Evolutionary conservation across 2,329 filamentous ascomycete species (phyloP).

Genomic region (Trichothecium roseum): DNA sequence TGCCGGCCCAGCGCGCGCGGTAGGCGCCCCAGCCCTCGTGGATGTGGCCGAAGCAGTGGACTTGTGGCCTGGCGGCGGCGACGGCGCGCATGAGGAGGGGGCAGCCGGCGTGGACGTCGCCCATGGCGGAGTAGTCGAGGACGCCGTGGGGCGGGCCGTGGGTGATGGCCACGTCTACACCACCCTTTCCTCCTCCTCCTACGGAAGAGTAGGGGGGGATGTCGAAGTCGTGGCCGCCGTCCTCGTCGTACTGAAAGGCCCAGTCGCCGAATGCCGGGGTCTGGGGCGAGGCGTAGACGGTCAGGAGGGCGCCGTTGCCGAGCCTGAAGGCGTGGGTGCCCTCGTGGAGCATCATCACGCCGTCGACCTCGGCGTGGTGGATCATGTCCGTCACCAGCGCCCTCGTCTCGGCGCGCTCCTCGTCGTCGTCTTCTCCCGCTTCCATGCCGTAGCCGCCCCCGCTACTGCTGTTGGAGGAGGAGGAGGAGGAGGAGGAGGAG

Average conservation of each 20-base stretch:
- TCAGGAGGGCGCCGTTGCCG: slow-evolving; percentile 36
- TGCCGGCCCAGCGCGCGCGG: slow-evolving; percentile 36
- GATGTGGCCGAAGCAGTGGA: slow-evolving; percentile 51
- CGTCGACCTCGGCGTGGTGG: slow-evolving; percentile 19
- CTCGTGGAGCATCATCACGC: slow-evolving; percentile 36
- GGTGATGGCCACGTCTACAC: slow-evolving; percentile 38
- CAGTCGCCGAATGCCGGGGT: slow-evolving; percentile 35
- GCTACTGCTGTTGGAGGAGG: too few relatives aligned
- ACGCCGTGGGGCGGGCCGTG: slow-evolving; percentile 44
- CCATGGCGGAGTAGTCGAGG: slow-evolving; percentile 28
- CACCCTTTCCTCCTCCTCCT: too few relatives aligned
- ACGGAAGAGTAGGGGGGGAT: too few relatives aligned
- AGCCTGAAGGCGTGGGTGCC: slow-evolving; percentile 37
- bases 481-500: too few relatives aligned
- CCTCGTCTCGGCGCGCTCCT: slow-evolving; percentile 10
- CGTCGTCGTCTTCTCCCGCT: slow-evolving; percentile 13
- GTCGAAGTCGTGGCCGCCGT: slow-evolving; percentile 24
- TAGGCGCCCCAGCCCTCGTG: slow-evolving; percentile 49
- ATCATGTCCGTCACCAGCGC: slow-evolving; percentile 22
- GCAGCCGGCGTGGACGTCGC: slow-evolving; percentile 28
- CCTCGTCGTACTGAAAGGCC: slow-evolving; percentile 36
- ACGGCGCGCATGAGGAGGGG: slow-evolving; percentile 34
- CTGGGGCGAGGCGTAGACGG: slow-evolving; percentile 41
- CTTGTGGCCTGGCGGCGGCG: slow-evolving; percentile 25
- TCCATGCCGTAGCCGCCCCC: too few relatives aligned